Percentiles rank a stretch among this genome's conserved stretches.
These are phyloP conservation scores for Apiospora kogelbergensis DNA, from an alignment of 2,329 filamentous ascomycete genomes.

Conservation along the genomic window DNA sequence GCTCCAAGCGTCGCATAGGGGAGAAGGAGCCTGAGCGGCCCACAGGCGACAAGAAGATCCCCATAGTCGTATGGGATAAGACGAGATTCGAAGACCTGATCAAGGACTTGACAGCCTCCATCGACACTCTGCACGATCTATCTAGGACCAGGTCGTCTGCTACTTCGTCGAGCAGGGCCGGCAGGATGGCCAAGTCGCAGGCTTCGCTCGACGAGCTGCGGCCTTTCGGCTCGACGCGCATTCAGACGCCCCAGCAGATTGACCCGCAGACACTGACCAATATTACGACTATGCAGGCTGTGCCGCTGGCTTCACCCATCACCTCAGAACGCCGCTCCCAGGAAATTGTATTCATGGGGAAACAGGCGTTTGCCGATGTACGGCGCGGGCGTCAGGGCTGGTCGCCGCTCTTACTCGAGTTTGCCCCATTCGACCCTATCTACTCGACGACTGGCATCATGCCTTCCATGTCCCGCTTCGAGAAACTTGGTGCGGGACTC, in stretches of 20 bases:
- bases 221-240: slow-evolving; percentile 59
- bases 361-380: slow-evolving; percentile 51
- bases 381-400: slow-evolving; percentile 45
- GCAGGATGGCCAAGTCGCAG: slow-evolving; percentile 36
- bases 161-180: slow-evolving; percentile 32
- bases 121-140: slow-evolving; percentile 77
- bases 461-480: slow-evolving; percentile 64
- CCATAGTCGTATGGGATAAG: slow-evolving; percentile 66
- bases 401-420: slow-evolving; percentile 67
- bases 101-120: slow-evolving; percentile 71
- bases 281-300: slow-evolving; percentile 41
- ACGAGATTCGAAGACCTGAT: slow-evolving; percentile 74
- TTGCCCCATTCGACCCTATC: slow-evolving; percentile 63
- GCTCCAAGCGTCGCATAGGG: slow-evolving; percentile 49
- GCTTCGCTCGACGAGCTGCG: slow-evolving; percentile 44
- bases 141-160: slow-evolving; percentile 62
- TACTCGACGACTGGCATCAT: slow-evolving; percentile 63
- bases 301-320: slow-evolving; percentile 35
- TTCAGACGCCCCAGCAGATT: slow-evolving; percentile 62
- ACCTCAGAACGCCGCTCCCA: slow-evolving; percentile 33
- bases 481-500: slow-evolving; percentile 60
- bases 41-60: slow-evolving; percentile 50
- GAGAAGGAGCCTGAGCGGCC: slow-evolving; percentile 37
- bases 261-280: slow-evolving; percentile 53
- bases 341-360: slow-evolving; percentile 53